These are phyloP conservation scores for Huntiella moniliformis DNA, from an alignment of 2,329 filamentous ascomycete genomes.

Conservation along the genomic window DNA sequence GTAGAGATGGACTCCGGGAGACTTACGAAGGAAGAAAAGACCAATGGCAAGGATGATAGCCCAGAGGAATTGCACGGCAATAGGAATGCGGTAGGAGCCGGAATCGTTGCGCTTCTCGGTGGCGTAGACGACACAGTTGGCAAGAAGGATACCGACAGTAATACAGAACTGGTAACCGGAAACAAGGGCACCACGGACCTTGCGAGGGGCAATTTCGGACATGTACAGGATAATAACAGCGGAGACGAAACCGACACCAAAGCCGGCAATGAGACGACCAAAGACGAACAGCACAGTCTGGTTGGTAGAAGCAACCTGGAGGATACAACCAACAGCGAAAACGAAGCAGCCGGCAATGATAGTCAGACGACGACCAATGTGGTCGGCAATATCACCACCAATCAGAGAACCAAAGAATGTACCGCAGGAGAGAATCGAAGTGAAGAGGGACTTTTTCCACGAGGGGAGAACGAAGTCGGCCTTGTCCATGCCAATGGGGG, in stretches of 20 bases:
- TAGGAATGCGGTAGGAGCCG: conserved; percentile 61
- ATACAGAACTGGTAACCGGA: conserved; percentile 71
- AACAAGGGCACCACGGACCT: conserved; percentile 61
- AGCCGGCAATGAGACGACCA: conserved; percentile 56
- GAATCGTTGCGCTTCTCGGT: conserved; percentile 43
- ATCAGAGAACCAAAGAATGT: conserved; percentile 66
- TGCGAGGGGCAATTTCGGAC: conserved; percentile 59
- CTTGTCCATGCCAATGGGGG: conserved; percentile 20
- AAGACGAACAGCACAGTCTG: conserved; percentile 41
- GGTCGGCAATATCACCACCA: conserved; percentile 59
- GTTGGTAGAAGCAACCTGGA: conserved; percentile 40
- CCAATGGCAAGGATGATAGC: conserved; percentile 55
- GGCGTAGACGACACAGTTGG: conserved; percentile 54
- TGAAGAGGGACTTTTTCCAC: conserved; percentile 37
- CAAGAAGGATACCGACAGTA: conserved; percentile 59
- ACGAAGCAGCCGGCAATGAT: conserved; percentile 52
- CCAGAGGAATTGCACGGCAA: conserved; percentile 64
- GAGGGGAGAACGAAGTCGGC: conserved; percentile 7
- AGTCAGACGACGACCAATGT: conserved; percentile 53
- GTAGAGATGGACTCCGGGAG: neutral
- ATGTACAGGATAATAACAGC: conserved; percentile 74
- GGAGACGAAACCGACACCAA: conserved; percentile 66
- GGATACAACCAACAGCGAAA: conserved; percentile 48
- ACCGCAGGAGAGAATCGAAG: conserved; percentile 57
- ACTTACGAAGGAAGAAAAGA: conserved; percentile 45